Base-by-base conservation (phyloP, 345 rosid species). In the Heritiera fomes region DNA sequence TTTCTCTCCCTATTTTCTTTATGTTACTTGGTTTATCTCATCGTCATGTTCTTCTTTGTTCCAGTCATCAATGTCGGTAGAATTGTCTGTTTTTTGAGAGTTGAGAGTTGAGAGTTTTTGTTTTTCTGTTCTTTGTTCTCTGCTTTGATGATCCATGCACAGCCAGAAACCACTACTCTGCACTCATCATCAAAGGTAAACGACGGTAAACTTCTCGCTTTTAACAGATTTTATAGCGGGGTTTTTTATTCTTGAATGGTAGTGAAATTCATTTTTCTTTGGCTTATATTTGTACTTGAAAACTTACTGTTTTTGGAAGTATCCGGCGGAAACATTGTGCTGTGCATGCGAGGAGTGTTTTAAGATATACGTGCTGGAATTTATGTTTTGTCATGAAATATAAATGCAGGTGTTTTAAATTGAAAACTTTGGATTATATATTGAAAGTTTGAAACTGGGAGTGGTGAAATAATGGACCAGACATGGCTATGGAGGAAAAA, bases 401-500 rank as follows among this genome's bases (percentile, higher is more conserved):
- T 69, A 12, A 23, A 74, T 73, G 80, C 80, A 76, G 77, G 71
- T 78, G 52, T 74, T 75, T 30, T 80, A 20, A 56, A 40, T 12
- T 49, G 81, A 61, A 58, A 75, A 55, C 20, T 11, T 52, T 23
- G 53, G 15, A 71, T 73, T 60, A 7, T 47, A 34, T 34, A 34
- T 34, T 1, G 38, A 34, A 34, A 34, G 38, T 34, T 3, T 78
- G 6, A 23, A 66, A 43, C 66, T 38, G 62, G 78, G 59, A 18
- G 73, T 68, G 78, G 71, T 77, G 79, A 66, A 75, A 61, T 15
- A 43, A 94, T 94, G 98, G 97, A 95, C 71, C 87, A 88, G 79
- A 71, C 90, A 34, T 91, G 98, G 98, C 88, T 88, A 71, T 90
- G 98, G 98, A 90, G 88, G 89, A 95, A 93, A 87, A 93, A 86